These are phyloP conservation scores for Gentiana dahurica DNA, from an alignment of 257 asterid genomes.

Conservation along the genomic window DNA sequence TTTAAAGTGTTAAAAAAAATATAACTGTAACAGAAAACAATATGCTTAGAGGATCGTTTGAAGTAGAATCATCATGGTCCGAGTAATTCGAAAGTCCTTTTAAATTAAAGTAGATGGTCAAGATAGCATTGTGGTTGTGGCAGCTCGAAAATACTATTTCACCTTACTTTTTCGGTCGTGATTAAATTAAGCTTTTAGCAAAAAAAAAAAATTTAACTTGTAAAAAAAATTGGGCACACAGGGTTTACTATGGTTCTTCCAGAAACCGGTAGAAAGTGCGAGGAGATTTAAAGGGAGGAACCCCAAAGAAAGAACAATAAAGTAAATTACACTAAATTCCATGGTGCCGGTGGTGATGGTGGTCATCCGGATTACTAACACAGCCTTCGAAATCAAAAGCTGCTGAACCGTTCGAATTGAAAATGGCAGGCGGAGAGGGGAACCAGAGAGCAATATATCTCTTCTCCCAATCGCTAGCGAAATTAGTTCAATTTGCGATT, in stretches of 20 bases:
- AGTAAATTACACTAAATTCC: not conserved
- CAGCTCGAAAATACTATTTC: too few relatives aligned
- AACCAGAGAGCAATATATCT: slow-evolving; percentile 35
- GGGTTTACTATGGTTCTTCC: slow-evolving; percentile 18
- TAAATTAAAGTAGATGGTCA: too few relatives aligned
- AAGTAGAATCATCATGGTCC: too few relatives aligned
- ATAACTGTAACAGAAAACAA: too few relatives aligned
- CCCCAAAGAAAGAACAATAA: not conserved
- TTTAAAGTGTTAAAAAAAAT: too few relatives aligned
- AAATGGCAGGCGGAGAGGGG: slow-evolving; percentile 18
- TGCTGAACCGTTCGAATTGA: not conserved
- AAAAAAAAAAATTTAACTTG: too few relatives aligned
- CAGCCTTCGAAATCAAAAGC: not conserved
- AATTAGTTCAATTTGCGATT: slow-evolving; percentile 29
- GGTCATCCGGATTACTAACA: not conserved
- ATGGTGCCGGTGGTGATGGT: not conserved
- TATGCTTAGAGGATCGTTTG: too few relatives aligned
- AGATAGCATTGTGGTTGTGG: too few relatives aligned
- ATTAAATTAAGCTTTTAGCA: too few relatives aligned
- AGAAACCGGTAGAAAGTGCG: slow-evolving; percentile 26
- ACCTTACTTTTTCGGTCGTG: too few relatives aligned
- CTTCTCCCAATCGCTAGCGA: slow-evolving; percentile 41
- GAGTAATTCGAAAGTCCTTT: too few relatives aligned
- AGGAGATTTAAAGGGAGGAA: not conserved
- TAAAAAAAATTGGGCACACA: too few relatives aligned